A percentile compares a stretch with the other conserved stretches of the same genome.
Evolutionary conservation across 2,329 filamentous ascomycete genomes (phyloP).

Genomic region (Leptographium lundbergii): DNA sequence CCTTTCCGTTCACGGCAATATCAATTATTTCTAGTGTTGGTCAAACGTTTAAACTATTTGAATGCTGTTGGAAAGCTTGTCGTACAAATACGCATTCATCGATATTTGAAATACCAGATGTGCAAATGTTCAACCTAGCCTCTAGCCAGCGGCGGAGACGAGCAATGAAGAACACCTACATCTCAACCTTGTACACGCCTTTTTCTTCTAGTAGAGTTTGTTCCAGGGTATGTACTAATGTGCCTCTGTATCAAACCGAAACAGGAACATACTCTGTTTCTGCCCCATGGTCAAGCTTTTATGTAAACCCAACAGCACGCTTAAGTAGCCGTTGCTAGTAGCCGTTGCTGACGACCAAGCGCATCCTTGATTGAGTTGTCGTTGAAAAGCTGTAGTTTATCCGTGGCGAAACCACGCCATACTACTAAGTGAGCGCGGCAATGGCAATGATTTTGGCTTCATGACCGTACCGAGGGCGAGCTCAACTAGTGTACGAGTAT

Average conservation of each 20-base stretch:
- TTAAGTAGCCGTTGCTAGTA: no score
- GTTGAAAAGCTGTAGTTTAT: conserved; percentile 95
- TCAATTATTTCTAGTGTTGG: no score
- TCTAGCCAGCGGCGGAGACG: not conserved
- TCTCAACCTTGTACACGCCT: conserved; percentile 64
- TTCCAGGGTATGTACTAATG: not conserved
- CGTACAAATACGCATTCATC: not conserved
- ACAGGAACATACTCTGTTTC: conserved; percentile 88
- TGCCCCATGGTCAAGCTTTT: conserved; percentile 76
- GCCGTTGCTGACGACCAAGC: conserved; percentile 92
- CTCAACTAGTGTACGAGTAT: conserved; percentile 91
- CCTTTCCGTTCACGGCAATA: no score
- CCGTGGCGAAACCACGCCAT: conserved; percentile 69
- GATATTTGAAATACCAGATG: conserved; percentile 5
- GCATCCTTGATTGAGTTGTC: conserved; percentile 84
- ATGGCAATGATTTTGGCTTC: conserved; percentile 83
- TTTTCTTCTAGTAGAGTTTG: not conserved
- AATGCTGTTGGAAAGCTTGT: no score
- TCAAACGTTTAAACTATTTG: no score
- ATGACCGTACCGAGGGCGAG: conserved; percentile 74
- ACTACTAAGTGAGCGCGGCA: conserved; percentile 64
- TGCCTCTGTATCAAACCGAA: conserved; percentile 52
- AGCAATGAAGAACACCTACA: conserved; percentile 76
- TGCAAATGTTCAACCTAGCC: conserved; percentile 1
- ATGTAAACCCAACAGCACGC: conserved; percentile 50